phyloP scores from a whole-genome alignment of 2,329 filamentous ascomycete species.

The Beauveria caledonica region DNA sequence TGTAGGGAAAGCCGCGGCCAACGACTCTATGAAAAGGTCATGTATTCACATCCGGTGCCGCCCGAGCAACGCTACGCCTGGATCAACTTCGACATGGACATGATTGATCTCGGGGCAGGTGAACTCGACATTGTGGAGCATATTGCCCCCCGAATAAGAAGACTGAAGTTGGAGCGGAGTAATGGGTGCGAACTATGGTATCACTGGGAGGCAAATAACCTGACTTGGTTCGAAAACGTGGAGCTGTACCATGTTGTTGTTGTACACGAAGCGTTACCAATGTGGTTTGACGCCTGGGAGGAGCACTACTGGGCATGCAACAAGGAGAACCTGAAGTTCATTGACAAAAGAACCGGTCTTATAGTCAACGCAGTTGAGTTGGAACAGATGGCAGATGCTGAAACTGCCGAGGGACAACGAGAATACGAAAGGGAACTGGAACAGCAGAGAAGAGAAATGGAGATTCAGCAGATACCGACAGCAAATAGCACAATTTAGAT shows the following conservation, averaged over 20 bases:
- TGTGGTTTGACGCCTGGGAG: background rate
- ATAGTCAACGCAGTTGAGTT: background rate
- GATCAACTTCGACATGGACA: background rate
- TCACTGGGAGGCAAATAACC: background rate
- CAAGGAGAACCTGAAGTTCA: background rate
- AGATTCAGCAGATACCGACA: too few species aligned
- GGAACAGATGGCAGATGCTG: background rate
- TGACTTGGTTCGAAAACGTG: background rate
- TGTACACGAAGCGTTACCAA: background rate
- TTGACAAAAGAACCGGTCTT: background rate
- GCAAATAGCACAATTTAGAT: too few species aligned
- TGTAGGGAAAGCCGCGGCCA: background rate
- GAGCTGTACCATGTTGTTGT: background rate
- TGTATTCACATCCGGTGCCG: background rate
- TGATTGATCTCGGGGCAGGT: background rate
- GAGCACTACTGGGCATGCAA: background rate
- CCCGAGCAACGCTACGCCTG: background rate
- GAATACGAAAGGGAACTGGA: too few species aligned
- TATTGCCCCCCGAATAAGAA: background rate
- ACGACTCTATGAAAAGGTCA: background rate
- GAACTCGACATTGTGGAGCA: background rate
- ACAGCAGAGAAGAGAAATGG: too few species aligned
- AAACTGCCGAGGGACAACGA: background rate
- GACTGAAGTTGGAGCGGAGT: background rate
- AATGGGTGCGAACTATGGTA: background rate